These are phyloP conservation scores for Neoscytalidium dimidiatum DNA, from an alignment of 2,329 filamentous ascomycete species.

Conservation along the genomic window DNA sequence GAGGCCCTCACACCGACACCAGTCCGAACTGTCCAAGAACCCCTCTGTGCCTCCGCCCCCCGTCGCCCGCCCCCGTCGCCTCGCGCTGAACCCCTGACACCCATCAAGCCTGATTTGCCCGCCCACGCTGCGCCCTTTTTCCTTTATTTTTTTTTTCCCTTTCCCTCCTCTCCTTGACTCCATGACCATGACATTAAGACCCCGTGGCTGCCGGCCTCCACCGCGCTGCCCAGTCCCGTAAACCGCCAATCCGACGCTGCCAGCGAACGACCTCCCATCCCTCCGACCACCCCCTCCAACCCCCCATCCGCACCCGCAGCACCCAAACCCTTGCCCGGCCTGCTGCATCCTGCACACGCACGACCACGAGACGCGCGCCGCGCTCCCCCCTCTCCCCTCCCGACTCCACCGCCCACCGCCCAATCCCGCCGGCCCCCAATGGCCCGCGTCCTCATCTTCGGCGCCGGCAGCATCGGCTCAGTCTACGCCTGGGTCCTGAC, in stretches of 20 bases:
- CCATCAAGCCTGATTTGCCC: conserved; percentile 9
- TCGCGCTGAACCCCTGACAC: conserved; percentile 7
- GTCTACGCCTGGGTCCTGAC: conserved; percentile 46
- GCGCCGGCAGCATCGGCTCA: conserved; percentile 45
- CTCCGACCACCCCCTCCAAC: background rate
- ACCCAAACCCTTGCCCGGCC: too few species aligned
- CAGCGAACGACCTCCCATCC: background rate
- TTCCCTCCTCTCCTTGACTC: background rate
- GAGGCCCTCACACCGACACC: background rate
- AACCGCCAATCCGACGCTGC: background rate
- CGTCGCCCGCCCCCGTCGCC: background rate
- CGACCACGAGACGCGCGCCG: background rate
- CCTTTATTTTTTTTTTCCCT: background rate
- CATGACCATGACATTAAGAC: conserved; percentile 13
- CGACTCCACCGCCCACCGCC: background rate
- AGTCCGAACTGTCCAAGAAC: too few species aligned
- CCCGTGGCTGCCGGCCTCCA: background rate
- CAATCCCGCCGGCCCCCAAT: background rate
- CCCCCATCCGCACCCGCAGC: background rate
- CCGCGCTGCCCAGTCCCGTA: background rate
- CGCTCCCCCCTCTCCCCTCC: background rate
- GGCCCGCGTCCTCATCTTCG: conserved; percentile 40
- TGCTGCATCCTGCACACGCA: too few species aligned
- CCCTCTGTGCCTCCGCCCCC: background rate
- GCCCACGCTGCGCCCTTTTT: too few species aligned